phyloP scores from a whole-genome alignment of 1,284 basidiomycete species.

The Tilletiopsis washingtonensis region DNA sequence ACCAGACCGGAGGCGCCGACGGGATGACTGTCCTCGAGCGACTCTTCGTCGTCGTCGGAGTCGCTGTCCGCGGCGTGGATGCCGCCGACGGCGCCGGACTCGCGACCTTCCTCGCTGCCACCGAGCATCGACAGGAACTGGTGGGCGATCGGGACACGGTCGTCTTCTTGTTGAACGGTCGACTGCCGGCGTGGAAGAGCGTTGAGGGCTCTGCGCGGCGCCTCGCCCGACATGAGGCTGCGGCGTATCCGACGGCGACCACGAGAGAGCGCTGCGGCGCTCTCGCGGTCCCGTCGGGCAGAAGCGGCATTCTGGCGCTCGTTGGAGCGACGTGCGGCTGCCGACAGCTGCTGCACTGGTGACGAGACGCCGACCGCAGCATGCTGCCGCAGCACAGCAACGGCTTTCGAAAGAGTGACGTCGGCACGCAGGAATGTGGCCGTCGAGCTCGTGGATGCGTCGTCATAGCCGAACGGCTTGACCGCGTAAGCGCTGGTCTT shows the following conservation, averaged over 20 bases:
- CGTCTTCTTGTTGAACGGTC: too few species aligned
- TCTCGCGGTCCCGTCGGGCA: too few species aligned
- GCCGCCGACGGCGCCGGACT: conserved; percentile 29
- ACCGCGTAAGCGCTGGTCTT: conserved; percentile 25
- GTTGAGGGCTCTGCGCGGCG: too few species aligned
- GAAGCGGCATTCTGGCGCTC: too few species aligned
- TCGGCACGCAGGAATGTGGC: conserved; percentile 27
- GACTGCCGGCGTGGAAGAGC: too few species aligned
- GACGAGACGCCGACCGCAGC: too few species aligned
- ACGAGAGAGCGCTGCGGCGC: too few species aligned
- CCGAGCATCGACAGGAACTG: conserved; percentile 21
- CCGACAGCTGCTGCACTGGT: too few species aligned
- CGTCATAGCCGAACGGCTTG: conserved; percentile 9
- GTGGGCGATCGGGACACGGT: conserved; percentile 1
- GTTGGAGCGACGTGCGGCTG: too few species aligned
- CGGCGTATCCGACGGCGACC: too few species aligned
- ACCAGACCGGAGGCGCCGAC: too few species aligned
- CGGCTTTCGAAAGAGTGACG: conserved; percentile 36
- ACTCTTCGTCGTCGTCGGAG: conserved; percentile 12
- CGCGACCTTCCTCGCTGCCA: conserved; percentile 21
- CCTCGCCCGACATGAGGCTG: too few species aligned
- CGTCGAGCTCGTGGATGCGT: conserved; percentile 3
- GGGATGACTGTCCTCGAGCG: not conserved
- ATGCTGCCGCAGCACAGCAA: conserved; percentile 22
- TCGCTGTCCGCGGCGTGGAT: conserved; percentile 20